Conservation (phyloP, 192 early-diverging fungal genomes). For the Linnemannia exigua region DNA sequence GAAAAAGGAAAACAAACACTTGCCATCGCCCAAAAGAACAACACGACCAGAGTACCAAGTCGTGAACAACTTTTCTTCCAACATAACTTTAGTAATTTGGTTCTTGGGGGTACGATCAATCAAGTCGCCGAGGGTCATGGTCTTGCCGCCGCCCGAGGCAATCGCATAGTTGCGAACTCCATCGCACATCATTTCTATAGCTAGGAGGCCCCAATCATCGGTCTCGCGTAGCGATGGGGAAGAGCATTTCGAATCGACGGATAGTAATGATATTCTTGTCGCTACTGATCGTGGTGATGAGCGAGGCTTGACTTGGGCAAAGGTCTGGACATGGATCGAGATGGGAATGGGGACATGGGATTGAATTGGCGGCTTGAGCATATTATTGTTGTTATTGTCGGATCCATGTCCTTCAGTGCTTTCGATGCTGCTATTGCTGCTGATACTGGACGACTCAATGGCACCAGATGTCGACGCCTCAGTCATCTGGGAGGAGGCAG, state of each 20-base stretch:
- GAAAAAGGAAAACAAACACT: background rate
- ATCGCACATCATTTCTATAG: constrained; percentile 7
- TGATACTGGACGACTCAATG: too few relatives aligned
- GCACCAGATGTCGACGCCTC: too few relatives aligned
- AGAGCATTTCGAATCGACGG: background rate
- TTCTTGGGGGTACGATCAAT: constrained; percentile 2
- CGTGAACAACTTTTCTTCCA: constrained; percentile 16
- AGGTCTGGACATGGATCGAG: too few relatives aligned
- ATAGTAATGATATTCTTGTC: too few relatives aligned
- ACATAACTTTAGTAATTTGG: constrained; percentile 12
- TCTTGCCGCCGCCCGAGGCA: background rate
- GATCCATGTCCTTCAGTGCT: too few relatives aligned
- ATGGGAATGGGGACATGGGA: too few relatives aligned
- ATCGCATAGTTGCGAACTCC: constrained; percentile 1
- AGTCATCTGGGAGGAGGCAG: too few relatives aligned
- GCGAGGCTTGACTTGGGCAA: too few relatives aligned
- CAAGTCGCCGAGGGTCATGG: background rate
- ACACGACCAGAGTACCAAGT: constrained; percentile 12
- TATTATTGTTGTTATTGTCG: too few relatives aligned
- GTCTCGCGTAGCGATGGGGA: background rate
- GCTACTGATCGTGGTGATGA: too few relatives aligned
- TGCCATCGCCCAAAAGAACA: constrained; percentile 19
- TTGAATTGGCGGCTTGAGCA: too few relatives aligned
- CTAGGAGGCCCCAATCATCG: constrained; percentile 5
- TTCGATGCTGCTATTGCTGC: too few relatives aligned